These are phyloP conservation scores for Neckera pumila DNA, from an alignment of 225 moss, liverwort and hornwort species.

Conservation along the genomic window DNA sequence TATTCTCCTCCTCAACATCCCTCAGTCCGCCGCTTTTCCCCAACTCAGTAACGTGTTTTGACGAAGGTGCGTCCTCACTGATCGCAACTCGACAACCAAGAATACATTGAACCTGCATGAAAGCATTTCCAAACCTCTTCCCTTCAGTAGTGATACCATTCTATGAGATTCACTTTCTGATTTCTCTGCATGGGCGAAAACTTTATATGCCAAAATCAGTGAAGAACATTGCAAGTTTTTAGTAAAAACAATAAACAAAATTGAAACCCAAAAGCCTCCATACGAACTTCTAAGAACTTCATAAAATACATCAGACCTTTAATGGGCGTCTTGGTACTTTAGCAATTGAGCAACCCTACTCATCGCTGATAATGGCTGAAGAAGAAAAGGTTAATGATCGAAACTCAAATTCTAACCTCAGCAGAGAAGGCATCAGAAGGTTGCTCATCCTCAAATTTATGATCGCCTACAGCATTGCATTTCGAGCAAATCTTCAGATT, in stretches of 20 bases:
- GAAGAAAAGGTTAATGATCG: neutral
- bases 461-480: conserved; percentile 49
- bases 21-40: neutral
- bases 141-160: neutral
- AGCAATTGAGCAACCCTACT: neutral
- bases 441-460: conserved; percentile 21
- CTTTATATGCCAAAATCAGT: neutral
- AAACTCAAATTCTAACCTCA: conserved; percentile 24
- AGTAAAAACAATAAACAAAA: neutral
- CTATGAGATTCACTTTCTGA: neutral
- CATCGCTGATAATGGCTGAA: neutral
- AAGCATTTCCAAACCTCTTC: neutral
- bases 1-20: neutral
- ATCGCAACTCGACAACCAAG: conserved; percentile 65
- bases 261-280: neutral
- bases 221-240: neutral
- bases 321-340: neutral
- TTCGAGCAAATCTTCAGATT: conserved; percentile 56
- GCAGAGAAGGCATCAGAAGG: conserved; percentile 9
- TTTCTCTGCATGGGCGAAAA: neutral
- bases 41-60: neutral
- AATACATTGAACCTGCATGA: conserved; percentile 72
- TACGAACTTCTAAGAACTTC: neutral
- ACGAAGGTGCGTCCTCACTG: neutral
- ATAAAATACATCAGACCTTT: neutral